phyloP scores from a whole-genome alignment of 768 basidiomycete genomes.

The Leccinum olivaceopallidum region DNA sequence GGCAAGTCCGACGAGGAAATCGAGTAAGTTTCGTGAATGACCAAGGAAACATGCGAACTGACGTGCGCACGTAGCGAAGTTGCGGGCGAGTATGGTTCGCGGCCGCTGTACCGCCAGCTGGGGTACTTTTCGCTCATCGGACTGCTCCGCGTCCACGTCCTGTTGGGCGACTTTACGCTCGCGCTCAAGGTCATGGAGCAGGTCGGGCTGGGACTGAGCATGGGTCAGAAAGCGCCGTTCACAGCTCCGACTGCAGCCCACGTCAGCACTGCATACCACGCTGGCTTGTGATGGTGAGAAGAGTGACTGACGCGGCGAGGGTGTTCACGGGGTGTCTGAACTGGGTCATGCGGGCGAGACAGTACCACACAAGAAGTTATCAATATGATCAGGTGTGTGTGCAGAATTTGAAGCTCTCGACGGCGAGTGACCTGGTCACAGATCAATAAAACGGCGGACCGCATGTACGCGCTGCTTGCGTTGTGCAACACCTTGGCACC shows the following conservation, averaged over 20 bases:
- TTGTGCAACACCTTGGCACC: conserved; percentile 93
- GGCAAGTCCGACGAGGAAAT: conserved; percentile 84
- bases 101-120: conserved; percentile 89
- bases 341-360: conserved; percentile 94
- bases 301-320: conserved; percentile 95
- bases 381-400: conserved; percentile 86
- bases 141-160: conserved; percentile 93
- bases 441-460: conserved; percentile 97
- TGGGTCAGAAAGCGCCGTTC: conserved; percentile 91
- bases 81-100: conserved; percentile 88
- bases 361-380: conserved; percentile 95
- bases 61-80: conserved; percentile 55
- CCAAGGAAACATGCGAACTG: not conserved
- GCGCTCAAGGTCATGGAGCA: conserved; percentile 94
- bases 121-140: conserved; percentile 98
- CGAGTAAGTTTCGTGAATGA: conserved; percentile 50
- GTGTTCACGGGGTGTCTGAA: conserved; percentile 91
- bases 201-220: conserved; percentile 88
- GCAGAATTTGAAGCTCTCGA: not conserved
- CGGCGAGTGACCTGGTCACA: conserved; percentile 28
- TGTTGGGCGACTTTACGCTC: conserved; percentile 94
- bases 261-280: conserved; percentile 93
- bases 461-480: conserved; percentile 96
- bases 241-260: conserved; percentile 95
- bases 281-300: conserved; percentile 92